Evolutionary conservation across 2,329 filamentous ascomycete species (phyloP).

Genomic region (Fusarium nisikadoi): DNA sequence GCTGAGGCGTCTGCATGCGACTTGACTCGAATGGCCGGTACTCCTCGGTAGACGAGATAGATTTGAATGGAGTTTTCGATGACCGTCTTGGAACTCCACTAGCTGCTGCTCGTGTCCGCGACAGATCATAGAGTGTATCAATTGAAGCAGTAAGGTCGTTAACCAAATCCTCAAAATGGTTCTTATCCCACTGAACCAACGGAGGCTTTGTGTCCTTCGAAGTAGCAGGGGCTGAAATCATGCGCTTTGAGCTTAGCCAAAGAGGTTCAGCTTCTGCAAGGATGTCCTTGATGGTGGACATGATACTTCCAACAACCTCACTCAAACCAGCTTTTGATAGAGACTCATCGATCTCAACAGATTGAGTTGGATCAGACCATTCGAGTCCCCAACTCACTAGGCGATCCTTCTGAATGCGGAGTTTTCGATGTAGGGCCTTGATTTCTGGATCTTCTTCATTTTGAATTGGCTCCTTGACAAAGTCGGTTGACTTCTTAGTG

Average conservation of each 20-base stretch:
- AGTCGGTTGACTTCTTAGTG: slow-evolving; percentile 81
- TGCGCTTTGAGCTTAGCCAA: slow-evolving; percentile 69
- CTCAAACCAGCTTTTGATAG: slow-evolving; percentile 79
- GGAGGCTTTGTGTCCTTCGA: slow-evolving; percentile 64
- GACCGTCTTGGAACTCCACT: slow-evolving; percentile 49
- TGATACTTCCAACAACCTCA: slow-evolving; percentile 80
- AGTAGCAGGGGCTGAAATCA: slow-evolving; percentile 52
- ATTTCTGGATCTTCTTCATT: slow-evolving; percentile 75
- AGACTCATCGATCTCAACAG: slow-evolving; percentile 76
- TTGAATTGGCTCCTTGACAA: slow-evolving; percentile 72
- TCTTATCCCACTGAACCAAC: slow-evolving; percentile 73
- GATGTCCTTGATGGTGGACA: slow-evolving; percentile 84
- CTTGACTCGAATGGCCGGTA: slow-evolving; percentile 66
- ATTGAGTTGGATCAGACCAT: slow-evolving; percentile 78
- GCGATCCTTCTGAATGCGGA: slow-evolving; percentile 82
- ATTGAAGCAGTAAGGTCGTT: slow-evolving; percentile 80
- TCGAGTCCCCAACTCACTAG: slow-evolving; percentile 83
- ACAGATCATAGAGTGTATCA: slow-evolving; percentile 82
- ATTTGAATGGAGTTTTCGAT: slow-evolving; percentile 50
- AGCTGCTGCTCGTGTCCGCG: slow-evolving; percentile 69
- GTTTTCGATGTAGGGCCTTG: slow-evolving; percentile 77
- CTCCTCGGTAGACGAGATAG: slow-evolving; percentile 55
- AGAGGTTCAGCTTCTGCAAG: slow-evolving; percentile 79
- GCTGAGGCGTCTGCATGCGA: slow-evolving; percentile 69
- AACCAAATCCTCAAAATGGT: slow-evolving; percentile 79